Evolutionary conservation across 495 filamentous ascomycete species (phyloP), one percentile per base, ranked within the genome.

Genomic region (Podospora pseudoanserina): DNA sequence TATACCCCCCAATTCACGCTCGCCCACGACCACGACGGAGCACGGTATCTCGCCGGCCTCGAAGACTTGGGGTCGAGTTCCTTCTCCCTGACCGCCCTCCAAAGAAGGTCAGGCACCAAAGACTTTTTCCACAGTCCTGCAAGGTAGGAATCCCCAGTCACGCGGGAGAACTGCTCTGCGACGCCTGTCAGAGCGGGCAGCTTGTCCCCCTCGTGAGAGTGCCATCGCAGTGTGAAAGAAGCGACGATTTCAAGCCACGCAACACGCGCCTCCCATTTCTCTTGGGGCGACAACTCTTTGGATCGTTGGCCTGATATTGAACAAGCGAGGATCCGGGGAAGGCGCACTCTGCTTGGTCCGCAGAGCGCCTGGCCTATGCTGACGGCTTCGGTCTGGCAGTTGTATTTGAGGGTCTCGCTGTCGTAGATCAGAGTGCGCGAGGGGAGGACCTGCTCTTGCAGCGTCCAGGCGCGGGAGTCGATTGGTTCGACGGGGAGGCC

Each of bases 291-390:
- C 55, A 19, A 23, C 23, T 58, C 18, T 20, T 18, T 18, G 13
- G 55, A 23, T 18, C 18, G 5, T 58, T 23, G 23, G 20, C 16
- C 13, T 58, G 39, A 3, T 49, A 2, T 20, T 26, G 55, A 18
- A 11, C 0, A 19, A 58, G 6, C n/a, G 3, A 20, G 9, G 3
- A 9, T 20, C 6, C 18, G 19, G 5, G 55, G 55, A 15, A 58
- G 18, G 6, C 55, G 55, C 18, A 58, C 7, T 5, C 5, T 58
- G 23, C 55, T 58, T 15, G 55, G 55, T 4, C 4, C 13, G 55
- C 55, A 58, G 7, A 58, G 6, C 55, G 55, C 55, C 55, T 58
- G 55, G 55, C 55, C 55, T 15, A 58, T 58, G 55, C 55, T 58
- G 55, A 58, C 55, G 6, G n/a, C 18, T 20, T 58, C 55, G 6